A percentile compares a stretch with the other conserved stretches of the same genome.
Evolutionary conservation across 106 monocot genomes (phyloP).

Genomic region (Dendrobium officinale): DNA sequence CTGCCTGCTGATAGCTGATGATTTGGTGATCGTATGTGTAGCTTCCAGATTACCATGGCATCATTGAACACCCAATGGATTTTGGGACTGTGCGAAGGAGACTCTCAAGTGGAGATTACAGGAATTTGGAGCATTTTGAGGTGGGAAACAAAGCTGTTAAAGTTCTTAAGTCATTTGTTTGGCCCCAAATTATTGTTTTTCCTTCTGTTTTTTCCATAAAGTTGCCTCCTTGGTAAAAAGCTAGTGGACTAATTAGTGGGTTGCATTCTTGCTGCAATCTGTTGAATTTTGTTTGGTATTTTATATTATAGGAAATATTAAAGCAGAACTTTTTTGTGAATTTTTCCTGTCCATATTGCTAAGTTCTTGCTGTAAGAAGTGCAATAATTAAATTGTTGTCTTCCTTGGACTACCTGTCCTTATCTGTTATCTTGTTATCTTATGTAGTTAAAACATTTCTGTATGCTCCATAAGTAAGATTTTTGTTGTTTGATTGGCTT

Average conservation of each 20-base stretch:
- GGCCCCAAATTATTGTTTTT: neutral
- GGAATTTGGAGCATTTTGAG: slow-evolving; percentile 69
- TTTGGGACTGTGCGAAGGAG: slow-evolving; percentile 56
- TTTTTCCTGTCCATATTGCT: neutral
- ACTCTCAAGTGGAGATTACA: slow-evolving; percentile 36
- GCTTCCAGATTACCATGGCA: slow-evolving; percentile 81
- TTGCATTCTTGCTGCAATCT: neutral
- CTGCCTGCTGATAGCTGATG: neutral
- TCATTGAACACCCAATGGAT: slow-evolving; percentile 74
- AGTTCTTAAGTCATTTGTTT: neutral
- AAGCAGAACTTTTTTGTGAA: neutral
- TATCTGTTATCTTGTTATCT: neutral
- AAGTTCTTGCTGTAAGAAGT: neutral
- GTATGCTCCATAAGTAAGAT: neutral
- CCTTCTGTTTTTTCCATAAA: neutral
- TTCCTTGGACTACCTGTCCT: neutral
- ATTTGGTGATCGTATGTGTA: slow-evolving; percentile 18
- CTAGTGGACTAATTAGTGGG: neutral
- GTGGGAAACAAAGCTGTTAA: slow-evolving; percentile 20
- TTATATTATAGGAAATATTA: neutral
- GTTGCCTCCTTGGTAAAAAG: neutral
- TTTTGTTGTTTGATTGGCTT: too few relatives aligned
- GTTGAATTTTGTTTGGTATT: neutral
- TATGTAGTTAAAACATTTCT: neutral
- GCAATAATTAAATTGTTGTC: neutral